phyloP scores from a whole-genome alignment of 441 rosid species.

The Aleurites moluccanus region DNA sequence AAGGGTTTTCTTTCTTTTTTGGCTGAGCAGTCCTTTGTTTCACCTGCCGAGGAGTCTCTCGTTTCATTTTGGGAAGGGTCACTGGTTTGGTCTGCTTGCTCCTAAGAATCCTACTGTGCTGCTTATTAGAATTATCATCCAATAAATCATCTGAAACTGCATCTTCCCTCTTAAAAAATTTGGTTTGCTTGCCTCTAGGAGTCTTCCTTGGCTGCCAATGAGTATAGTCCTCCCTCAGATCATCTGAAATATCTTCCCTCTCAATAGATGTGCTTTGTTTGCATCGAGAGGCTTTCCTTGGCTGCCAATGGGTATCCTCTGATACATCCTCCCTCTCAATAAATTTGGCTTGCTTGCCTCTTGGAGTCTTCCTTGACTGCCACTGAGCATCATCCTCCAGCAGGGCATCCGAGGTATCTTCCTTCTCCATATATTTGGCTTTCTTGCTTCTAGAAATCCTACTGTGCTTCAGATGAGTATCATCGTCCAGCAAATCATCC shows the following conservation, averaged over 20 bases:
- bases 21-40: constrained; percentile 30
- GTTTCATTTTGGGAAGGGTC: constrained; percentile 37
- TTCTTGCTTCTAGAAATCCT: constrained; percentile 24
- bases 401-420: constrained; percentile 27
- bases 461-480: constrained; percentile 16
- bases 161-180: constrained; percentile 27
- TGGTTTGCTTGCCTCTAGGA: constrained; percentile 32
- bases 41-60: constrained; percentile 30
- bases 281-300: constrained; percentile 10
- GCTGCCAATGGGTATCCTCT: constrained; percentile 20
- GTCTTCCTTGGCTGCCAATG: constrained; percentile 24
- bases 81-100: constrained; percentile 33
- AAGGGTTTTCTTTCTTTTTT: constrained; percentile 34
- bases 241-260: constrained; percentile 34
- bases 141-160: constrained; percentile 35
- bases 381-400: constrained; percentile 24
- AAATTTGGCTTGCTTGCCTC: constrained; percentile 31
- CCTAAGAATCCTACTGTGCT: constrained; percentile 23
- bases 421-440: constrained; percentile 30
- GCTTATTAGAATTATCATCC: constrained; percentile 27
- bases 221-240: constrained; percentile 24
- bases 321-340: constrained; percentile 42
- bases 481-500: constrained; percentile 44
- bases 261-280: constrained; percentile 27
- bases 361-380: constrained; percentile 15